A percentile compares a stretch with the other conserved stretches of the same genome.
Evolutionary conservation across 2,329 filamentous ascomycete genomes (phyloP).

Genomic region (Gliomastix tumulicola): DNA sequence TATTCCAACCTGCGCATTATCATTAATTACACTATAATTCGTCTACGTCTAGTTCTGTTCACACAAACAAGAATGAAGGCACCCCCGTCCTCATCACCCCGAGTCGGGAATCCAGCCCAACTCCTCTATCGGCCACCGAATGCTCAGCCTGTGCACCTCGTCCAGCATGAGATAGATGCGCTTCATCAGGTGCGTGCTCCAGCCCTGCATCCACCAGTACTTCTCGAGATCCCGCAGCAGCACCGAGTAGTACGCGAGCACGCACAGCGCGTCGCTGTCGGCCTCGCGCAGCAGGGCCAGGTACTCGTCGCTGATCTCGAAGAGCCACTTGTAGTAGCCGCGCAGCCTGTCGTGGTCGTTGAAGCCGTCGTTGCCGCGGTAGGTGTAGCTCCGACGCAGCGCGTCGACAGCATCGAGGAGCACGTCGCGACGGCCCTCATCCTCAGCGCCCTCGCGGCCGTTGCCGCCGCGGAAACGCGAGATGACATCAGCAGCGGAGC

Average conservation of each 20-base stretch:
- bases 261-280: slow-evolving; percentile 5
- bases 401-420: slow-evolving; percentile 1
- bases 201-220: slow-evolving; percentile 8
- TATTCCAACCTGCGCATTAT: too few species aligned
- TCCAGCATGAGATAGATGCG: slow-evolving; percentile 5
- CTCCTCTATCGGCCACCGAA: slow-evolving; percentile 7
- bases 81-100: neutral
- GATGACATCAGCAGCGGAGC: neutral
- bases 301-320: slow-evolving; percentile 3
- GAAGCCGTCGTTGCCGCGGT: slow-evolving; percentile 1
- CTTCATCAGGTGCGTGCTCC: slow-evolving; percentile 6
- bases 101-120: slow-evolving; percentile 4
- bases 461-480: neutral
- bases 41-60: too few species aligned
- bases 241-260: slow-evolving; percentile 6
- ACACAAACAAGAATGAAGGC: too few species aligned
- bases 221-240: slow-evolving; percentile 4
- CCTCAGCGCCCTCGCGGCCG: neutral
- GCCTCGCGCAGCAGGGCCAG: slow-evolving; percentile 2
- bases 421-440: neutral
- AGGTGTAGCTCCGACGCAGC: slow-evolving; percentile 4
- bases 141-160: slow-evolving; percentile 5
- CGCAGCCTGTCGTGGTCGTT: slow-evolving; percentile 1
- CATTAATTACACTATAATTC: too few species aligned
- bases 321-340: slow-evolving; percentile 6